Percentiles rank a stretch among this genome's conserved stretches.
phyloP scores from a whole-genome alignment of 139 green algal genomes.

The Coelastrella sp. region DNA sequence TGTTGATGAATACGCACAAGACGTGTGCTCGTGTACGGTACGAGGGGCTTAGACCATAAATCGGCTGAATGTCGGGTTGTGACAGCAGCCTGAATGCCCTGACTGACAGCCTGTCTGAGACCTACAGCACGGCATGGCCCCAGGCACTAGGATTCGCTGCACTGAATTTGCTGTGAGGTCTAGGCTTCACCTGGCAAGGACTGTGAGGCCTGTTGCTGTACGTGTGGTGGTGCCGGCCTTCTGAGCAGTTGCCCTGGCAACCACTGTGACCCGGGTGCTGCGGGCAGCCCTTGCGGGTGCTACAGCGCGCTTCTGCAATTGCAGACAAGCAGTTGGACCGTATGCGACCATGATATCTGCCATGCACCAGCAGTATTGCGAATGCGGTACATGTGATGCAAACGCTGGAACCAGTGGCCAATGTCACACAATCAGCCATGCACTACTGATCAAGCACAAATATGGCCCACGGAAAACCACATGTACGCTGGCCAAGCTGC shows the following conservation, averaged over 20 bases:
- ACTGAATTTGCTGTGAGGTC: not conserved
- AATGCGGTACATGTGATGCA: not conserved
- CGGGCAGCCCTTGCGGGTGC: conserved; percentile 29
- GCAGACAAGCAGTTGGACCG: not conserved
- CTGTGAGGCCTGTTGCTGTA: conserved; percentile 23
- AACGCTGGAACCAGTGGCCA: not conserved
- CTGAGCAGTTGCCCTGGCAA: conserved; percentile 22
- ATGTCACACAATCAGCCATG: too few relatives aligned
- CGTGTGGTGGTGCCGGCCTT: not conserved
- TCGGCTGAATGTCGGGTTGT: too few relatives aligned
- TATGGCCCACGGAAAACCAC: too few relatives aligned
- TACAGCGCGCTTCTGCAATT: conserved; percentile 38
- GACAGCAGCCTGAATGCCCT: too few relatives aligned
- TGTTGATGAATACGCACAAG: too few relatives aligned
- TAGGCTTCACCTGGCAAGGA: conserved; percentile 30
- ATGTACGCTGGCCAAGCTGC: too few relatives aligned
- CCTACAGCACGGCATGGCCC: too few relatives aligned
- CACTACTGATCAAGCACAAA: too few relatives aligned
- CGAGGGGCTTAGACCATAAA: too few relatives aligned
- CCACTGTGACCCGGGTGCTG: conserved; percentile 28
- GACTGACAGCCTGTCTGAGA: too few relatives aligned
- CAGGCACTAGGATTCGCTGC: not conserved
- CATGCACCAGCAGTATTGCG: not conserved
- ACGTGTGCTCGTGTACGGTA: too few relatives aligned
- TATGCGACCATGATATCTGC: not conserved